Base-by-base conservation (phyloP, 768 basidiomycete species). In the Glaciozyma martinii region DNA sequence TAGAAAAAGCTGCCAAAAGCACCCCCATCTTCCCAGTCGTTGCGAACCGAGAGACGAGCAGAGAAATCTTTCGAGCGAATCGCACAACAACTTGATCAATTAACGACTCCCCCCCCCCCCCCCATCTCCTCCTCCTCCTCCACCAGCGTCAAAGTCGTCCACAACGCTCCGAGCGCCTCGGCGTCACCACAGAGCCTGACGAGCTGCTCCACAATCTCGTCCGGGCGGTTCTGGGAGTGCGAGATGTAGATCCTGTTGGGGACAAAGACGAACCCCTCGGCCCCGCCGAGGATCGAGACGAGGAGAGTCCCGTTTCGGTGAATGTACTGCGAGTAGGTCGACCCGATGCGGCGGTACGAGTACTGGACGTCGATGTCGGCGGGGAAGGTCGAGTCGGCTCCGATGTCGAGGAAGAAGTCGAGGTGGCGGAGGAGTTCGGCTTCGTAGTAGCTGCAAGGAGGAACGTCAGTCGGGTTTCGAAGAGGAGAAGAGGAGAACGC, bases 221-320 rank as follows among this genome's bases (percentile, higher is more conserved):
- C 81, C 25, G 82, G 79, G 27, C 84, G 83, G 65, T 81, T 78
- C 18, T 81, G 83, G 71, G 84, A 85, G 68, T 77, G 81, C 68
- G 82, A 43, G 29, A 55, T 83, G 57, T 57, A 65, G 60, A 66
- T 64, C 25, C 69, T 71, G 67, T 63, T 73, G 62, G 62, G 59
- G 4, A 57, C 59, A 44, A 43, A 66, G 13, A 61, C 65, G 64
- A 69, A 54, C 49, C 71, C 61, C 54, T 60, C n/a, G 56, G 78
- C 29, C 80, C 75, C 57, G 2, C 83, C 84, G 7, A 92, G 73
- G 63, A 94, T 86, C 75, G 95, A 91, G 13, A 91, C 85, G 73
- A 97, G 90, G 13, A 89, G 91, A 29, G 88, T 83, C 2, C 95
- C 95, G 7, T 87, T 84, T 56, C 86, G 84, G 73, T 95, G 94